Conservation (phyloP, 768 basidiomycete species). For the Lentinula boryana region DNA sequence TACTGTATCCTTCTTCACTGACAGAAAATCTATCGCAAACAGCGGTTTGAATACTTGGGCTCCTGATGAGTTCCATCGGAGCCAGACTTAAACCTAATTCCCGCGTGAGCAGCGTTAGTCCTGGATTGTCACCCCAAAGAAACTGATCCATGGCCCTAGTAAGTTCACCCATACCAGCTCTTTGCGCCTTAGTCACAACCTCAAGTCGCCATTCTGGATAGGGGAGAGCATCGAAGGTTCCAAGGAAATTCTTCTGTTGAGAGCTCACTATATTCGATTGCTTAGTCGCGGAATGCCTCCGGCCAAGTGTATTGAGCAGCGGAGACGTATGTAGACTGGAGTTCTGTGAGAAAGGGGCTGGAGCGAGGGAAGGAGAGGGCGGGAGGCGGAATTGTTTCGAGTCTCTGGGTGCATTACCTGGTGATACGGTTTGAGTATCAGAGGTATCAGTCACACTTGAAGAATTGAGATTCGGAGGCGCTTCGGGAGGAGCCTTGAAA, state of each 20-base stretch:
- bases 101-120: slow-evolving; percentile 3
- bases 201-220: slow-evolving; percentile 66
- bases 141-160: slow-evolving; percentile 48
- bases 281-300: neutral
- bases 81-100: slow-evolving; percentile 1
- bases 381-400: neutral
- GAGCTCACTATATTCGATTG: neutral
- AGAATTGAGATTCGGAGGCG: neutral
- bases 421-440: neutral
- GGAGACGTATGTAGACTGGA: neutral
- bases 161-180: slow-evolving; percentile 54
- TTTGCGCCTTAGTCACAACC: slow-evolving; percentile 43
- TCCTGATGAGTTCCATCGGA: slow-evolving; percentile 8
- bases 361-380: neutral
- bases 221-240: slow-evolving; percentile 35
- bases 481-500: neutral
- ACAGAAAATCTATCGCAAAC: neutral
- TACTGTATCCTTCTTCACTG: slow-evolving; percentile 10
- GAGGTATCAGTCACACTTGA: neutral
- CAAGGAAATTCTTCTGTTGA: neutral
- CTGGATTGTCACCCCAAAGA: slow-evolving; percentile 22
- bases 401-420: neutral
- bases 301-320: neutral
- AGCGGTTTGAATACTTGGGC: neutral
- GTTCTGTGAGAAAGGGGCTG: neutral